Evolutionary conservation across 2,329 filamentous ascomycete species (phyloP).

Genomic region (Epichloe amarillans): DNA sequence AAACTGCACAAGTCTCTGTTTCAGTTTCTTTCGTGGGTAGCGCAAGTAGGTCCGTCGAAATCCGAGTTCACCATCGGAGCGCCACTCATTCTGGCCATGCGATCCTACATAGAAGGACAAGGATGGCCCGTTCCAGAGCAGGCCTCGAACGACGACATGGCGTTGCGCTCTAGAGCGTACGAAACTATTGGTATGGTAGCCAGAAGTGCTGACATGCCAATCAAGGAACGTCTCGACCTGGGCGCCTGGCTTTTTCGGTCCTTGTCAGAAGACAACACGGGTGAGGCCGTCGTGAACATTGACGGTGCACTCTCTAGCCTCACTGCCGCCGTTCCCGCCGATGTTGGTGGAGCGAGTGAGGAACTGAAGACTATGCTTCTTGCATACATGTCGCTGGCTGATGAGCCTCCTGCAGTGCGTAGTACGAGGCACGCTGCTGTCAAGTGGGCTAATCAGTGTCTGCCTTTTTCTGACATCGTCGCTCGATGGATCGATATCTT

Average conservation of each 20-base stretch:
- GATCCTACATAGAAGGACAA: slow-evolving; percentile 62
- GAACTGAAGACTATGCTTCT: slow-evolving; percentile 44
- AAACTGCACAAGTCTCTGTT: slow-evolving; percentile 78
- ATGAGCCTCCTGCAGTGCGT: slow-evolving; percentile 40
- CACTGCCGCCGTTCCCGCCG: slow-evolving; percentile 29
- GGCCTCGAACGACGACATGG: slow-evolving; percentile 44
- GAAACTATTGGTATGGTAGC: slow-evolving; percentile 80
- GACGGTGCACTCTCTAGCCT: slow-evolving; percentile 78
- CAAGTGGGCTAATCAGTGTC: slow-evolving; percentile 79
- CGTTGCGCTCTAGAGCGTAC: slow-evolving; percentile 68
- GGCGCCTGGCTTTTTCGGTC: slow-evolving; percentile 70
- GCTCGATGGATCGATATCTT: slow-evolving; percentile 84
- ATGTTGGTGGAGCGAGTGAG: slow-evolving; percentile 15
- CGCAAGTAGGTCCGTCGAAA: slow-evolving; percentile 50
- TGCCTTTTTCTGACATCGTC: slow-evolving; percentile 64
- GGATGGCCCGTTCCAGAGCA: slow-evolving; percentile 66
- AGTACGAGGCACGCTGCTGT: slow-evolving; percentile 72
- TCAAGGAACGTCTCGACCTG: slow-evolving; percentile 41
- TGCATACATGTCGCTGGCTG: slow-evolving; percentile 47
- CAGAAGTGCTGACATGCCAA: slow-evolving; percentile 45
- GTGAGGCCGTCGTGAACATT: slow-evolving; percentile 70
- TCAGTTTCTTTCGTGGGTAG: slow-evolving; percentile 75
- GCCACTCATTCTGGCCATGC: slow-evolving; percentile 54
- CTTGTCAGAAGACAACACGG: slow-evolving; percentile 63
- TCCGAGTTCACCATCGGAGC: slow-evolving; percentile 53